A percentile compares a stretch with the other conserved stretches of the same genome.
phyloP scores from a whole-genome alignment of 129 eudicot species.

The Pulicaria dysenterica region DNA sequence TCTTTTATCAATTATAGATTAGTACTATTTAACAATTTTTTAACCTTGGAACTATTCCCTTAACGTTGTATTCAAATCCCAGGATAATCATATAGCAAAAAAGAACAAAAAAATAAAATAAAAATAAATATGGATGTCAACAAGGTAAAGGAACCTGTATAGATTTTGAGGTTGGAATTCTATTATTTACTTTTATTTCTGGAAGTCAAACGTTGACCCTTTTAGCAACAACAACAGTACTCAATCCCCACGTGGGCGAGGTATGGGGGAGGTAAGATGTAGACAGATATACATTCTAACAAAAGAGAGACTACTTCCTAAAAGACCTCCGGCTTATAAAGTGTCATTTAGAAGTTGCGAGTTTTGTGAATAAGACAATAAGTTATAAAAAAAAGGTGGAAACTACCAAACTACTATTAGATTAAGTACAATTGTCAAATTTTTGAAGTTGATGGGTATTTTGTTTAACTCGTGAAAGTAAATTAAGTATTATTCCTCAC shows the following conservation, averaged over 20 bases:
- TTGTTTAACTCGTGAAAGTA: neutral
- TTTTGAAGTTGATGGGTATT: neutral
- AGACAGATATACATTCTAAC: too few species aligned
- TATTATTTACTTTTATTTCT: constrained; percentile 7
- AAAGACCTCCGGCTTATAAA: too few species aligned
- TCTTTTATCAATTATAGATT: neutral
- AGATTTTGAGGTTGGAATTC: neutral
- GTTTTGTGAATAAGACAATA: too few species aligned
- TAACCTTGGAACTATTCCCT: neutral
- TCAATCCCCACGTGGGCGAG: too few species aligned
- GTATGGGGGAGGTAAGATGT: too few species aligned
- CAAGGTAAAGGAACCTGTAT: neutral
- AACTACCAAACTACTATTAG: too few species aligned
- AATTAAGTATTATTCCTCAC: neutral
- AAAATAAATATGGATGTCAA: neutral
- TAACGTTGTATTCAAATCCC: neutral
- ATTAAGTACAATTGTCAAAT: too few species aligned
- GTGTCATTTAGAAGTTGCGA: too few species aligned
- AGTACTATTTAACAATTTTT: neutral
- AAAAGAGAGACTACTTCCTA: too few species aligned
- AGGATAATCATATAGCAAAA: neutral
- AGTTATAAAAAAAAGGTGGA: too few species aligned
- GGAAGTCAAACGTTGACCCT: constrained; percentile 11
- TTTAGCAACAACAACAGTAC: neutral
- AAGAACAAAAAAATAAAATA: too few species aligned